Evolutionary conservation across 495 filamentous ascomycete species (phyloP), one percentile per base, ranked within the genome.

Genomic region (Wilcoxina mikolae): DNA sequence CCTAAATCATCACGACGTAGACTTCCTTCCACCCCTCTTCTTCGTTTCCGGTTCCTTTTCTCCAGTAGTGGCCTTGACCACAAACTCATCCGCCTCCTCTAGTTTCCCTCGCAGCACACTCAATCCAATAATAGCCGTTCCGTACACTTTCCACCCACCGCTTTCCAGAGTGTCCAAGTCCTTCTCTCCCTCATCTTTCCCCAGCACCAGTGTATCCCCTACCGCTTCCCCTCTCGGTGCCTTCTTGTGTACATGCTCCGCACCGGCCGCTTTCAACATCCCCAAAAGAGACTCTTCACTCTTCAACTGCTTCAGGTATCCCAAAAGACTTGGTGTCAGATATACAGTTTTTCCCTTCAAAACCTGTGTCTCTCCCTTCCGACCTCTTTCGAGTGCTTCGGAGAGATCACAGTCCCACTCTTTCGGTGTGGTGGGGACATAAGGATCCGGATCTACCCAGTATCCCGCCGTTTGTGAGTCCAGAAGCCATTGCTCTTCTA

Each of bases 401-500:
- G 56, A 42, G 25, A 64, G 53, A 17, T 58, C 55, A 49, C 63
- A 64, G 0, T 42, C 46, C 60, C 60, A 64, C 9, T 58, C 60
- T n/a, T 56, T 51, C 15, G 60, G 60, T 12, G 64, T 60, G 10
- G 48, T 33, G 35, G 60, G 60, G 15, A 63, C 57, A 18, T 64
- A 64, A 29, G 38, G 53, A 4, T 62, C 60, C 24, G 60, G 60
- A 38, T 64, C 60, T 51, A 29, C 42, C 9, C 22, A 63, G 27
- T 64, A 64, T 3, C 60, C 60, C 1, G 55, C 24, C 35, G 54
- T 53, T 33, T 59, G 59, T 18, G 60, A 64, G 29, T 64, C 60
- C 10, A 59, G 50, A 17, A 64, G 12, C 60, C 60, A 64, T 42
- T 63, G 60, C 20, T 64, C 60, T 33, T 64, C 60, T 17, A 64